Base-by-base conservation (phyloP, 2,329 filamentous ascomycete genomes). In the Colletotrichum falcatum region DNA sequence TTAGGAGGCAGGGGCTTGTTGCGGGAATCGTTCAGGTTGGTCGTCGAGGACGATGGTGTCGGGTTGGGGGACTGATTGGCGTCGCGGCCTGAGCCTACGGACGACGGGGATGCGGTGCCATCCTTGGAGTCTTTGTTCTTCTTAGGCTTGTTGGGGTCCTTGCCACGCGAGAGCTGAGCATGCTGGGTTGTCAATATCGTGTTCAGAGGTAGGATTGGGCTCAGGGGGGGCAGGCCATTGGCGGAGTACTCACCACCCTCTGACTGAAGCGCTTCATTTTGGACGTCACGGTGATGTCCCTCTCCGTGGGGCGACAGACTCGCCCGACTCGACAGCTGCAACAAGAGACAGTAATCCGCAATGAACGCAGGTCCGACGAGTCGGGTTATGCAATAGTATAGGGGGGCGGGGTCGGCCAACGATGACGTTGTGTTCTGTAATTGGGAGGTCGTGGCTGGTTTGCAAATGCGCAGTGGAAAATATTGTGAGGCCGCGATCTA, bases 181-280 rank as follows among this genome's bases (percentile, higher is more conserved):
- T 82, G 90, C 88, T 65, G 65, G 56, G 78, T 79, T 76, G 83
- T 88, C 84, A 88, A 84, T 80, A 74, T 55, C 60, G 33, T 49
- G 63, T 73, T 61, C 68, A 44, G 30, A 58, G 18, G 63, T 69
- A 68, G 54, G 69, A 74, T 37, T 46, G 54, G 61, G 44, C 58
- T 61, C 68, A 71, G 61, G 65, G 65, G 65, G 60, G 37, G 42
- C 44, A 46, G 39, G 69, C 42, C 35, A 56, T 61, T 51, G 14
- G 69, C 53, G 62, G 49, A 54, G 48, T 54, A 90, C 93, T 88
- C 90, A 97, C 94, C 88, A 98, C 94, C 92, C 93, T 94, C 88
- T 97, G 94, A 85, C 94, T 93, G 84, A 98, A 97, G 82, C 94
- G 93, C 87, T 97, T 98, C 95, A 98, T 98, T 84, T 88, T 92